Percentiles rank a stretch among this genome's conserved stretches.
Conservation (phyloP, 2,329 filamentous ascomycete genomes). For the Dothiorella sarmentorum region DNA sequence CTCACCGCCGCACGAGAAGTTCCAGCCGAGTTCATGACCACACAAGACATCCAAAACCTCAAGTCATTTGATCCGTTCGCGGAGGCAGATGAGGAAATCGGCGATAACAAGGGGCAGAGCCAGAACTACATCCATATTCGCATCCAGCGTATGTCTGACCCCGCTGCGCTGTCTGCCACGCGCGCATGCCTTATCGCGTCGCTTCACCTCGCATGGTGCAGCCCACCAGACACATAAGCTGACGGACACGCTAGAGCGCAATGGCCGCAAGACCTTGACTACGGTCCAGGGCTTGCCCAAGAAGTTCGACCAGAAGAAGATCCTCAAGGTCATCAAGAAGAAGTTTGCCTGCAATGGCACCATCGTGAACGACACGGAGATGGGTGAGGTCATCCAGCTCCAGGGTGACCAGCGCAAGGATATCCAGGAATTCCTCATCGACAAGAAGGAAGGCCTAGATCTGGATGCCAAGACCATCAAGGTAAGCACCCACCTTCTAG, state of each 20-base stretch:
- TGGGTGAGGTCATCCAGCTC: slow-evolving; percentile 99
- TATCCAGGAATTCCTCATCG: slow-evolving; percentile 94
- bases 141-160: slow-evolving; percentile 80
- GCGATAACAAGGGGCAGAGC: slow-evolving; percentile 81
- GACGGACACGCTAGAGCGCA: slow-evolving; percentile 72
- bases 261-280: slow-evolving; percentile 99
- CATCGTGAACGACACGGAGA: slow-evolving; percentile 91
- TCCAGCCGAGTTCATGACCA: slow-evolving; percentile 17
- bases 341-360: slow-evolving; percentile 99
- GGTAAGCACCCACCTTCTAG: slow-evolving; percentile 50
- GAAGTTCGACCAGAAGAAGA: slow-evolving; percentile 99
- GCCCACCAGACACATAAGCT: slow-evolving; percentile 30
- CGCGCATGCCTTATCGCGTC: background rate
- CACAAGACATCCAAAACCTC: slow-evolving; percentile 37
- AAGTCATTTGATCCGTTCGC: slow-evolving; percentile 81
- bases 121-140: slow-evolving; percentile 99
- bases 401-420: slow-evolving; percentile 99
- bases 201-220: slow-evolving; percentile 1
- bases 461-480: slow-evolving; percentile 97
- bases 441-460: slow-evolving; percentile 92
- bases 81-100: slow-evolving; percentile 99
- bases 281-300: slow-evolving; percentile 98
- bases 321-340: slow-evolving; percentile 99
- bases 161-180: background rate
- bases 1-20: background rate